These are phyloP conservation scores for Diaporthe sp. DNA, from an alignment of 2,329 filamentous ascomycete genomes.

Conservation along the genomic window DNA sequence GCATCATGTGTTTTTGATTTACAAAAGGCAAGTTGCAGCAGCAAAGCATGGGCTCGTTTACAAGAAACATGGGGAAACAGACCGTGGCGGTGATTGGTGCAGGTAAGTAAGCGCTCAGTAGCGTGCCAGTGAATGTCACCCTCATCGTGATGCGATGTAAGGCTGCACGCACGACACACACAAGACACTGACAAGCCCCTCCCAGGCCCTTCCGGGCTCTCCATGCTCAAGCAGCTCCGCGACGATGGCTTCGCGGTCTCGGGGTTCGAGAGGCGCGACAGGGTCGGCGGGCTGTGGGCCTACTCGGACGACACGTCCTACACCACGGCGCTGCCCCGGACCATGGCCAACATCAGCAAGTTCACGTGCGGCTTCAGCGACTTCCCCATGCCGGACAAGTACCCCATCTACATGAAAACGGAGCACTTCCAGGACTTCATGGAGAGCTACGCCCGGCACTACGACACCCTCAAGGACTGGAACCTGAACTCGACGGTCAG, in stretches of 20 bases:
- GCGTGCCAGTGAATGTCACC: not conserved
- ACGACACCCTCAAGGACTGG: conserved; percentile 46
- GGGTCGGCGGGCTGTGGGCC: conserved; percentile 60
- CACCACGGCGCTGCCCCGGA: conserved; percentile 53
- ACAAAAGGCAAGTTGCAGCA: not conserved
- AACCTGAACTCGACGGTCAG: conserved; percentile 46
- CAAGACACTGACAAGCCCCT: not conserved
- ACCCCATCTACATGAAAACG: conserved; percentile 37
- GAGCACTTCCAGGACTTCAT: conserved; percentile 50
- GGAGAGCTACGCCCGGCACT: conserved; percentile 51
- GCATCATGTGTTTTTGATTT: not conserved
- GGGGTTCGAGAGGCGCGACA: conserved; percentile 57
- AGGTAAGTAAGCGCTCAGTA: conserved; percentile 33
- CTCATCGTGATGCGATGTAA: no score
- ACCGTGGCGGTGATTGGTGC: conserved; percentile 39
- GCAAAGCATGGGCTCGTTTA: not conserved
- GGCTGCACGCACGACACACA: not conserved
- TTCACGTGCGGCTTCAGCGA: conserved; percentile 53
- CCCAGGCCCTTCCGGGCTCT: conserved; percentile 36
- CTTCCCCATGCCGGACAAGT: conserved; percentile 49
- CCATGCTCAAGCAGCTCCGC: conserved; percentile 56
- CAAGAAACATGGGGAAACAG: conserved; percentile 28
- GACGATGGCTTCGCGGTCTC: conserved; percentile 60
- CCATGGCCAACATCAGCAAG: conserved; percentile 32
- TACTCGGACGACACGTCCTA: conserved; percentile 53